A percentile compares a stretch with the other conserved stretches of the same genome.
These are phyloP conservation scores for Trichoderma sp. DNA, from an alignment of 2,329 filamentous ascomycete genomes.

Conservation along the genomic window DNA sequence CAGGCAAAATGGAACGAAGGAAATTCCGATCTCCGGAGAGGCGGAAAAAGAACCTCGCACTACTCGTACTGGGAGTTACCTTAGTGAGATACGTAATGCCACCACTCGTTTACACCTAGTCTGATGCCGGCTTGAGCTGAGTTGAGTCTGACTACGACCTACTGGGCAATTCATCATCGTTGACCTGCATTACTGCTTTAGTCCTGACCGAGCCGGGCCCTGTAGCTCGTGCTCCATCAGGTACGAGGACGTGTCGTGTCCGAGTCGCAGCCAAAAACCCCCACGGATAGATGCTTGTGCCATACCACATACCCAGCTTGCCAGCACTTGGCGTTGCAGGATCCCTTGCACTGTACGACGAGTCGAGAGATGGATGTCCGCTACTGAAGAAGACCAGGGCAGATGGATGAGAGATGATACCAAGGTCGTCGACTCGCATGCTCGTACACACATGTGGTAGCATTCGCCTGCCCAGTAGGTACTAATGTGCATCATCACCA, in stretches of 20 bases:
- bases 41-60: background rate
- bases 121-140: slow-evolving; percentile 9
- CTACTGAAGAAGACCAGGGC: background rate
- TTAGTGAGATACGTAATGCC: background rate
- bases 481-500: background rate
- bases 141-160: slow-evolving; percentile 9
- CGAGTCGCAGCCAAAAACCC: background rate
- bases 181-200: slow-evolving; percentile 14
- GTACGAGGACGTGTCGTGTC: background rate
- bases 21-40: slow-evolving; percentile 14
- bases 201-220: background rate
- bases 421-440: slow-evolving; percentile 10
- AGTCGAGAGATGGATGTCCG: background rate
- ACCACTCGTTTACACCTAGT: background rate
- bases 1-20: background rate
- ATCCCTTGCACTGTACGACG: background rate
- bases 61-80: background rate
- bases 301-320: background rate
- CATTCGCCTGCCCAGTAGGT: background rate
- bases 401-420: background rate
- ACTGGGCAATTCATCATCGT: slow-evolving; percentile 4
- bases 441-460: background rate
- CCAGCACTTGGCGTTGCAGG: background rate
- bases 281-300: background rate
- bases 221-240: background rate